A percentile compares a stretch with the other conserved stretches of the same genome.
Evolutionary conservation across 179 eudicot genomes (phyloP).

Genomic region (Silene coronaria): DNA sequence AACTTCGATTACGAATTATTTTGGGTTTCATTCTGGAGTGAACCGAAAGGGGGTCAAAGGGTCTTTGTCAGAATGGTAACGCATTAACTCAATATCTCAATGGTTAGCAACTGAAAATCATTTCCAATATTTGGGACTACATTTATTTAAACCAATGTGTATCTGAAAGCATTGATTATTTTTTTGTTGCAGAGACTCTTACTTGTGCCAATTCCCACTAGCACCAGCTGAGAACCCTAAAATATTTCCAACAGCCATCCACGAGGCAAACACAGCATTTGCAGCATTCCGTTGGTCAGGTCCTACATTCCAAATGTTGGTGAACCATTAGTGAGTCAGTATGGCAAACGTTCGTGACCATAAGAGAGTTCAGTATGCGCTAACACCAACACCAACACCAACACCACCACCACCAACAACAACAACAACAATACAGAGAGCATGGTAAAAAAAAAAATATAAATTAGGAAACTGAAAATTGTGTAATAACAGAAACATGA

Average conservation of each 20-base stretch:
- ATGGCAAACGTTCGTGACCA: no score
- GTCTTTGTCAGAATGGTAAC: neutral
- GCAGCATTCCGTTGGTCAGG: constrained; percentile 83
- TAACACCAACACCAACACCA: no score
- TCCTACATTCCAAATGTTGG: constrained; percentile 36
- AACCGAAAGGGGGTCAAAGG: neutral
- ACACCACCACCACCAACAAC: no score
- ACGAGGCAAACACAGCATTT: constrained; percentile 81
- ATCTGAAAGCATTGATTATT: neutral
- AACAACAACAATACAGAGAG: neutral
- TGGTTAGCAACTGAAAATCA: neutral
- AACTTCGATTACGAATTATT: no score
- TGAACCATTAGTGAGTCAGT: neutral
- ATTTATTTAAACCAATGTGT: neutral
- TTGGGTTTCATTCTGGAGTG: neutral
- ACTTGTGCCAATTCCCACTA: constrained; percentile 85
- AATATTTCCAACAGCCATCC: constrained; percentile 98
- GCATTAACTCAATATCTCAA: neutral
- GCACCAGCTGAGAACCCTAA: constrained; percentile 89
- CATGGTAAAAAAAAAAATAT: neutral
- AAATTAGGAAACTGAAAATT: neutral
- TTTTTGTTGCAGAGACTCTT: constrained; percentile 8
- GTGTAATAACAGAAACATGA: constrained; percentile 1
- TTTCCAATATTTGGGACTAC: neutral
- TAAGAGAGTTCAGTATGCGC: neutral